Evolutionary conservation across 192 early-diverging fungal genomes (phyloP), one percentile per base, ranked within the genome.

Genomic region (Mortierella hygrophila): DNA sequence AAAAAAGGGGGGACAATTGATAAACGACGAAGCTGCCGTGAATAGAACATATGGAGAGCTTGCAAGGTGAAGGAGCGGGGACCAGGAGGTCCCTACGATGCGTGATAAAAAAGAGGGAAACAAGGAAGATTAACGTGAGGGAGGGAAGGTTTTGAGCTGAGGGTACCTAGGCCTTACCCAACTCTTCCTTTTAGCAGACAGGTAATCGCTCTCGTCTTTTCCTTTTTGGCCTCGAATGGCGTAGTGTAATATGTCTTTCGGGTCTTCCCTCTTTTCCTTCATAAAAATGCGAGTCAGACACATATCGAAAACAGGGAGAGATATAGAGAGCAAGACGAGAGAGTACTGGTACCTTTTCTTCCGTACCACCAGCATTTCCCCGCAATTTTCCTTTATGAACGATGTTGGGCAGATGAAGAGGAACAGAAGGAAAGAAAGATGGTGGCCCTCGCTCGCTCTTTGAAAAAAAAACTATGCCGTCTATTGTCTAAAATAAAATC

Each of bases 311-410:
- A 65, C 3, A 29, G 6, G 29, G 55, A 21, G 23, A 57, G 55
- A 57, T 7, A 7, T 1, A n/a, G 10, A 29, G 23, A n/a, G 20
- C 18, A 20, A 23, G 6, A 3, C 18, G 54, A 20, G 54, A 7
- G 49, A 5, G 49, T 35, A 35, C 35, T 1, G 7, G 55, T 65
- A 65, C 26, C n/a, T 65, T 32, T 26, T 26, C 60, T 6, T 0
- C 3, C 9, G 60, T 65, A 65, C 60, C 11, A 15, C 9, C 60
- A 11, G 60, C 60, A 65, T 65, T 65, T 65, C 60, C 60, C 60
- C 60, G 60, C 60, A 65, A 65, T 65, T 65, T 65, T 65, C 60
- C 60, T 65, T 65, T 65, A 65, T 65, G 60, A 65, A 65, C 60
- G 60, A 65, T 65, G 35, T 15, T 65, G 60, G 60, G 60, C 60